Conservation (phyloP, 192 early-diverging fungal genomes). For the Coemansia sp. region DNA sequence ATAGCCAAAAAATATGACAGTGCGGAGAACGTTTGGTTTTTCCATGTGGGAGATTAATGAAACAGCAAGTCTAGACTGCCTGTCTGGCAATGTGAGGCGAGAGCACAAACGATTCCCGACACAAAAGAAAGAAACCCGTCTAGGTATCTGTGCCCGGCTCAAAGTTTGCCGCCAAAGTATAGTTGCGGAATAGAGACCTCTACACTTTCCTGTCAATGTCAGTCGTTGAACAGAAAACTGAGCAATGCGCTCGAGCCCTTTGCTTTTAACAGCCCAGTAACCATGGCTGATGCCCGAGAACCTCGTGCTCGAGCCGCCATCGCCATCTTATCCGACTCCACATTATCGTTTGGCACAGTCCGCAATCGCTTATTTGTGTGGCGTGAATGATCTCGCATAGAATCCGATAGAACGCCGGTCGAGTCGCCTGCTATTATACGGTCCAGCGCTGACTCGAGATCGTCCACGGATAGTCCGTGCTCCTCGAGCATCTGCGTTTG, state of each 20-base stretch:
- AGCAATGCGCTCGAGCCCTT: slow-evolving; percentile 35
- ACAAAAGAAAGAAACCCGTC: no score
- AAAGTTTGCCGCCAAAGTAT: no score
- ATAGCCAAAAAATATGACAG: neutral
- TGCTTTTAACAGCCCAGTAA: slow-evolving; percentile 14
- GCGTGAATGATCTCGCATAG: neutral
- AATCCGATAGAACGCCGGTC: neutral
- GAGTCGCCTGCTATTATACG: neutral
- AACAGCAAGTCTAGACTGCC: no score
- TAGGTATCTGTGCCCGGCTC: no score
- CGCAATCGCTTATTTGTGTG: neutral
- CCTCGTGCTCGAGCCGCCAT: slow-evolving; percentile 1
- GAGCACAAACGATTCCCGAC: no score
- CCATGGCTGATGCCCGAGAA: slow-evolving; percentile 13
- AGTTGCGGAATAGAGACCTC: no score
- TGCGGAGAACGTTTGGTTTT: neutral
- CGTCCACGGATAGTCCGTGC: slow-evolving; percentile 6
- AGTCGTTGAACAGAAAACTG: slow-evolving; percentile 25
- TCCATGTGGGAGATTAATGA: no score
- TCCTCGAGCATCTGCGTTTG: slow-evolving; percentile 5
- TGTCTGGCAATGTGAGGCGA: no score
- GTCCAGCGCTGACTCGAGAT: slow-evolving; percentile 11
- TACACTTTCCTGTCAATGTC: neutral
- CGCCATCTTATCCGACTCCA: neutral
- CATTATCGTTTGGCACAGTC: neutral